Evolutionary conservation across 2,329 filamentous ascomycete species (phyloP).

Genomic region (Cytospora schulzeri): DNA sequence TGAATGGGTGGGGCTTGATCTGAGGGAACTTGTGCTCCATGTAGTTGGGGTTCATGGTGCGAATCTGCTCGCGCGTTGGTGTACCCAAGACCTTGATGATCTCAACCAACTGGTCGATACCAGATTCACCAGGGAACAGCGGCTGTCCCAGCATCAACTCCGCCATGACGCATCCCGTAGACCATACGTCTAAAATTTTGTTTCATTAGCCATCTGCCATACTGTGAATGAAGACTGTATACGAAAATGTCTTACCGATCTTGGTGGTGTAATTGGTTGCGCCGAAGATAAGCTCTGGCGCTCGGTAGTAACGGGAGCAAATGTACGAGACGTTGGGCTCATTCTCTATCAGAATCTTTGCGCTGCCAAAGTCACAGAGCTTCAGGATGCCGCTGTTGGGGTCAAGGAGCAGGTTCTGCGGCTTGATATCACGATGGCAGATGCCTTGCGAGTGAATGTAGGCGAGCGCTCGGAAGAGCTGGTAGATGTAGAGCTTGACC

Average conservation of each 20-base stretch:
- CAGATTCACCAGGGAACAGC: conserved; percentile 95
- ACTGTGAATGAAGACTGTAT: not conserved
- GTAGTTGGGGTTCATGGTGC: conserved; percentile 99
- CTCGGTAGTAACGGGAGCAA: conserved; percentile 97
- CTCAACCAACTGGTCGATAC: conserved; percentile 97
- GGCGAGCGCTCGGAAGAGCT: conserved; percentile 95
- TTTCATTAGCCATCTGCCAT: conserved; percentile 1
- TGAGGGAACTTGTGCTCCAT: conserved; percentile 99
- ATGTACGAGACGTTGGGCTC: conserved; percentile 99
- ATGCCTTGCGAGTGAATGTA: conserved; percentile 99
- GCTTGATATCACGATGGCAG: conserved; percentile 98
- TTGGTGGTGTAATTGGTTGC: conserved; percentile 99
- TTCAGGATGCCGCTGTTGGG: conserved; percentile 90
- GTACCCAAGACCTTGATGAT: conserved; percentile 99
- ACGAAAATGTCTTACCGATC: conserved; percentile 71
- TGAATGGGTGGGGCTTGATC: conserved; percentile 99
- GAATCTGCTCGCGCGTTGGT: conserved; percentile 94
- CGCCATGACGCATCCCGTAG: conserved; percentile 98
- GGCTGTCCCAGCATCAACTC: conserved; percentile 98
- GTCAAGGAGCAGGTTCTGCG: conserved; percentile 93
- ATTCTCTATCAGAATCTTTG: conserved; percentile 97
- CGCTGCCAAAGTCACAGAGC: conserved; percentile 97
- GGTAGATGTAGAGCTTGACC: conserved; percentile 99
- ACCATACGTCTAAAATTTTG: conserved; percentile 86
- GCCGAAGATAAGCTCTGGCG: conserved; percentile 96